phyloP scores from a whole-genome alignment of 306 rosid species.

The Cicer bijugum region DNA sequence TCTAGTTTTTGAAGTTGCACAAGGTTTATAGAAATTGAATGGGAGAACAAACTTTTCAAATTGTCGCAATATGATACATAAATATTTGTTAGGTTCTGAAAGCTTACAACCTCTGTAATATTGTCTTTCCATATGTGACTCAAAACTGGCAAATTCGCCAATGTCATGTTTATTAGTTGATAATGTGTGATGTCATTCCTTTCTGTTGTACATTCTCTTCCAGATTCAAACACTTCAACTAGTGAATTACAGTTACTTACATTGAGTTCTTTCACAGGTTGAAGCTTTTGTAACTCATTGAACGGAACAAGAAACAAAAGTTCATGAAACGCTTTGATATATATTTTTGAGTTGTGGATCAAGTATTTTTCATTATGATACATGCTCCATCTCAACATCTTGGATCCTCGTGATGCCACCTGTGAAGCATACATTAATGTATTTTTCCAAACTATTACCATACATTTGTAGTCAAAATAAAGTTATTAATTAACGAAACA shows the following conservation, averaged over 20 bases:
- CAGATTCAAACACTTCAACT: conserved; percentile 1
- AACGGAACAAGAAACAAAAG: not conserved
- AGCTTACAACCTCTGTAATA: conserved; percentile 2
- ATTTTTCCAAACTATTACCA: not conserved
- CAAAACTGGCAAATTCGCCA: not conserved
- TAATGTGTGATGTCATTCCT: not conserved
- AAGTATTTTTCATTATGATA: not conserved
- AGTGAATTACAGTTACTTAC: not conserved
- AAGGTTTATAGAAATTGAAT: conserved; percentile 2
- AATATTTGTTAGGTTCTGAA: not conserved
- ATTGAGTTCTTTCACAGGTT: not conserved
- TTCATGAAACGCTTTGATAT: not conserved
- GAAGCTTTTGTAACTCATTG: not conserved
- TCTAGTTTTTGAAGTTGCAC: not conserved
- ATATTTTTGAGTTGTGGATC: not conserved
- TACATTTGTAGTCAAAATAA: not conserved
- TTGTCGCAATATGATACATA: not conserved
- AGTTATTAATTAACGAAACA: not conserved
- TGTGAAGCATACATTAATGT: not conserved
- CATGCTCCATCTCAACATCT: not conserved
- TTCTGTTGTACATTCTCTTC: not conserved
- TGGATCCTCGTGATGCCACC: not conserved
- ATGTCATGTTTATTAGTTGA: not conserved
- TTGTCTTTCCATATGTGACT: conserved; percentile 5
- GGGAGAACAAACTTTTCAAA: conserved; percentile 10